phyloP scores from a whole-genome alignment of 2,329 filamentous ascomycete genomes.

The Sporothrix mexicana region DNA sequence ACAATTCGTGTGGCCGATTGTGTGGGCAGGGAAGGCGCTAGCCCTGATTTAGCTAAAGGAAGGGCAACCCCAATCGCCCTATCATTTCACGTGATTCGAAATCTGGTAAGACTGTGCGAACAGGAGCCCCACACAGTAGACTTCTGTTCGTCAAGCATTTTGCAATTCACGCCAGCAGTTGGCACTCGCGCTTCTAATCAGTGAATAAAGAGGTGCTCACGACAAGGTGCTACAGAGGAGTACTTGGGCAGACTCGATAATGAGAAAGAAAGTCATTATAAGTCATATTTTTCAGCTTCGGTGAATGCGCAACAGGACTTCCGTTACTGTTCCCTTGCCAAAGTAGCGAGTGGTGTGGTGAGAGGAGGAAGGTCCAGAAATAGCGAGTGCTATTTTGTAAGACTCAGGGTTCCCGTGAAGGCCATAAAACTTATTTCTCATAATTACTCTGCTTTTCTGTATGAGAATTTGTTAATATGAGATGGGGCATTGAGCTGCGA shows the following conservation, averaged over 20 bases:
- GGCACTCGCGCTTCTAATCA: too few relatives aligned
- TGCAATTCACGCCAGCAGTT: neutral
- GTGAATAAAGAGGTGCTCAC: neutral
- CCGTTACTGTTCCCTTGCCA: too few relatives aligned
- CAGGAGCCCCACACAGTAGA: neutral
- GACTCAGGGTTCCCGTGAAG: too few relatives aligned
- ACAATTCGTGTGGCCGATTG: slow-evolving; percentile 36
- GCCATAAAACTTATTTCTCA: too few relatives aligned
- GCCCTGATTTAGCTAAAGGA: slow-evolving; percentile 31
- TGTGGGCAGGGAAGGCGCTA: slow-evolving; percentile 35
- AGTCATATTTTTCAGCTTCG: neutral
- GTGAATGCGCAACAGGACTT: too few relatives aligned
- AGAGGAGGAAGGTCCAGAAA: neutral
- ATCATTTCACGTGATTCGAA: slow-evolving; percentile 31
- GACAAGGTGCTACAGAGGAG: too few relatives aligned
- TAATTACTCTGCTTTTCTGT: too few relatives aligned
- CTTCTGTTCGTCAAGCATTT: neutral
- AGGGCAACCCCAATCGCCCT: slow-evolving; percentile 38
- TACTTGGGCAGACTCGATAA: neutral
- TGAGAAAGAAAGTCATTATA: neutral
- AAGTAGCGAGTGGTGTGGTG: too few relatives aligned
- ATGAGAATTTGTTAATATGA: neutral
- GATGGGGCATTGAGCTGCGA: neutral
- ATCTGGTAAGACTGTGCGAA: slow-evolving; percentile 7
- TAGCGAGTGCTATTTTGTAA: too few relatives aligned